Percentiles rank a stretch among this genome's conserved stretches.
These are phyloP conservation scores for Ogataea sp. DNA, from an alignment of 805 yeast genomes.

Conservation along the genomic window DNA sequence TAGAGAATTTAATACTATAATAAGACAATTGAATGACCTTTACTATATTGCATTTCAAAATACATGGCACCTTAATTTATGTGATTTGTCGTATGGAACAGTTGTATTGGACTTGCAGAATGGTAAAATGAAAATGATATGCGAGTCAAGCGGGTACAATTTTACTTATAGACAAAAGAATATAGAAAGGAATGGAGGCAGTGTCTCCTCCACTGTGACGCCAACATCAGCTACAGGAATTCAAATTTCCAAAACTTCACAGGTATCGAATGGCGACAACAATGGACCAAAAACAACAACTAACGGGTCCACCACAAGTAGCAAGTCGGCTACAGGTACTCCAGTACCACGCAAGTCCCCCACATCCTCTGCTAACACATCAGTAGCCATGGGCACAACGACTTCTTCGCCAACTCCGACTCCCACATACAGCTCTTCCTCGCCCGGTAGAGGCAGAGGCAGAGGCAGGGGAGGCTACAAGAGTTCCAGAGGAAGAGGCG, in stretches of 20 bases:
- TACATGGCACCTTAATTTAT: conserved; percentile 70
- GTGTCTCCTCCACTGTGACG: neutral
- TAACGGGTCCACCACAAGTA: no score
- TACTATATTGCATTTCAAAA: conserved; percentile 60
- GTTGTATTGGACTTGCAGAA: conserved; percentile 34
- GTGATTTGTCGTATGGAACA: conserved; percentile 50
- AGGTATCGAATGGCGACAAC: no score
- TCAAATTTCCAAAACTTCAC: no score
- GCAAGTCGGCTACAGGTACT: neutral
- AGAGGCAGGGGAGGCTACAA: conserved; percentile 8
- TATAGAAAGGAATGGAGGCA: neutral
- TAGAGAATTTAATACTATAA: conserved; percentile 31
- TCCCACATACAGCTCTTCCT: neutral
- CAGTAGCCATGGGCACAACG: neutral
- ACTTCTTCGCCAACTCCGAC: neutral
- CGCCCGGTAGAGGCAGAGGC: neutral
- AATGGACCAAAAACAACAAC: no score
- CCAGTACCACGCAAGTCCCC: neutral
- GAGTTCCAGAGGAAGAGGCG: neutral
- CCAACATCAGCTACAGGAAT: neutral
- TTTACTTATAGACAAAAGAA: conserved; percentile 38
- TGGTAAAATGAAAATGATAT: conserved; percentile 44
- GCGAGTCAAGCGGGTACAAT: conserved; percentile 55
- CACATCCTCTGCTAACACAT: neutral
- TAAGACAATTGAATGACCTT: conserved; percentile 47